Conservation (phyloP, 208 protist species). For the Naegleria gruberi region DNA sequence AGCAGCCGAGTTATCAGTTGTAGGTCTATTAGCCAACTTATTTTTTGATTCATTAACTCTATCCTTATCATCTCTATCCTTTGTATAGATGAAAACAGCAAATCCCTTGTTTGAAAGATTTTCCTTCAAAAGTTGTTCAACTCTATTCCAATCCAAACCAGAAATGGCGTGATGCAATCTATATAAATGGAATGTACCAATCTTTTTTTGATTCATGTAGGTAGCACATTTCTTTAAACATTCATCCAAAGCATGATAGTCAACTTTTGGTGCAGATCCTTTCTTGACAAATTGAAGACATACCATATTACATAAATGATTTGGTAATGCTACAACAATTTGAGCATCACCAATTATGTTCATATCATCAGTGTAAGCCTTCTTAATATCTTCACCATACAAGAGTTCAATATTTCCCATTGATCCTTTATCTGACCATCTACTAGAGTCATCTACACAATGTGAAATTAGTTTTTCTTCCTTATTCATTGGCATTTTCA, state of each 20-base stretch:
- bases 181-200: neutral
- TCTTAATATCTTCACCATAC: conserved; percentile 39
- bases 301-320: conserved; percentile 43
- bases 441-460: conserved; percentile 36
- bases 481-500: neutral
- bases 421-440: conserved; percentile 43
- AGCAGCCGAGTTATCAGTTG: too few species aligned
- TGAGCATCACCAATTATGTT: conserved; percentile 41
- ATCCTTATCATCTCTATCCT: neutral
- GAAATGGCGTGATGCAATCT: neutral
- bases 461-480: conserved; percentile 40
- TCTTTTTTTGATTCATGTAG: neutral
- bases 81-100: neutral
- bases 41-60: neutral
- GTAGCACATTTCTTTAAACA: neutral
- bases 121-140: neutral
- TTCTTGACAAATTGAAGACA: conserved; percentile 34
- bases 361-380: neutral
- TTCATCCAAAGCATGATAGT: neutral
- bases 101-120: neutral
- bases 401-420: conserved; percentile 45
- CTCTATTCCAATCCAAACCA: neutral
- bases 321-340: conserved; percentile 34
- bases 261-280: conserved; percentile 32
- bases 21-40: too few species aligned